phyloP scores from a whole-genome alignment of 2,329 filamentous ascomycete genomes.

The Biscogniauxia sp. region DNA sequence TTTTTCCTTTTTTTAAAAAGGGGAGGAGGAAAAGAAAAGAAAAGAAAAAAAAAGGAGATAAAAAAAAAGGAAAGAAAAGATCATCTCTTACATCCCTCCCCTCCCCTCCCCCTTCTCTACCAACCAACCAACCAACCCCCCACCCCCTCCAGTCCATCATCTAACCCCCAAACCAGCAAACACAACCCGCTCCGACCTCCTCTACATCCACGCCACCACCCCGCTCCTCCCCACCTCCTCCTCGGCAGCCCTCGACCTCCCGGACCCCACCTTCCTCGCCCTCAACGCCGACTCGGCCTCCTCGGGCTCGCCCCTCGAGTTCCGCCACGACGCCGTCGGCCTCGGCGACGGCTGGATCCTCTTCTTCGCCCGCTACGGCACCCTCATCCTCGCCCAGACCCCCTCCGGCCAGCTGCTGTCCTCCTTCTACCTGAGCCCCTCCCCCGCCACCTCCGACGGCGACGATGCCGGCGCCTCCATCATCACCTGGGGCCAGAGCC shows the following conservation, averaged over 20 bases:
- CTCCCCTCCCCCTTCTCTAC: not conserved
- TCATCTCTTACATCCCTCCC: too few relatives aligned
- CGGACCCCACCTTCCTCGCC: constrained; percentile 19
- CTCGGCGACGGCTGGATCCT: constrained; percentile 11
- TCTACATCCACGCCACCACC: constrained; percentile 12
- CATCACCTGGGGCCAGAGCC: not conserved
- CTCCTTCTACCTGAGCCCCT: constrained; percentile 4
- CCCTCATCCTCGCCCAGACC: constrained; percentile 6
- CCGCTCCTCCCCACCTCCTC: not conserved
- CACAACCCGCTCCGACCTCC: constrained; percentile 9
- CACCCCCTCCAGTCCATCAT: not conserved
- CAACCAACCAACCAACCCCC: not conserved
- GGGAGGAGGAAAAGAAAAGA: too few relatives aligned
- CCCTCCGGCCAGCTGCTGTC: not conserved
- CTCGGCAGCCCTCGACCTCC: not conserved
- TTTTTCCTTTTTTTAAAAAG: not conserved
- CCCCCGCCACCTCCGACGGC: not conserved
- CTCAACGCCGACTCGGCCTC: constrained; percentile 13
- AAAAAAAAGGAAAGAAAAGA: too few relatives aligned
- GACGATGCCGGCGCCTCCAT: not conserved
- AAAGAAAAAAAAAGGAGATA: too few relatives aligned
- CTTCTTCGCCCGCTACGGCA: constrained; percentile 13
- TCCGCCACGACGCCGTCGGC: constrained; percentile 13
- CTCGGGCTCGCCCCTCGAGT: constrained; percentile 7
- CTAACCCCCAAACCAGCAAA: too few relatives aligned